phyloP scores from a whole-genome alignment of 1,139 yeast genomes.

The Candida tropicalis region DNA sequence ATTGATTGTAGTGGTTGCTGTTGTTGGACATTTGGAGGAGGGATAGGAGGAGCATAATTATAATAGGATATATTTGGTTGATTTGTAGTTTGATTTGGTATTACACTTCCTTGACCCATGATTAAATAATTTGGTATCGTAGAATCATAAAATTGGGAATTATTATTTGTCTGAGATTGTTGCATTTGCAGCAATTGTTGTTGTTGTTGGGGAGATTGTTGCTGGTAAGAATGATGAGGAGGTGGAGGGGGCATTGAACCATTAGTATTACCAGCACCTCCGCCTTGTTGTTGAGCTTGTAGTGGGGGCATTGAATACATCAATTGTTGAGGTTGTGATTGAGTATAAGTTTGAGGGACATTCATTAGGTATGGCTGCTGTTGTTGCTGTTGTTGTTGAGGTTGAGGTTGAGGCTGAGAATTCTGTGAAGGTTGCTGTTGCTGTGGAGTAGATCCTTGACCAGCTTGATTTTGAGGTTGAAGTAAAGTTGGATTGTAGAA shows the following conservation, averaged over 20 bases:
- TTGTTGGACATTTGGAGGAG: conserved; percentile 9
- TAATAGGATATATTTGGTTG: conserved; percentile 9
- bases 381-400: conserved; percentile 8
- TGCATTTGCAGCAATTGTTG: conserved; percentile 9
- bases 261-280: no score
- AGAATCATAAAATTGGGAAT: conserved; percentile 17
- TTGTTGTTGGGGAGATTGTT: conserved; percentile 8
- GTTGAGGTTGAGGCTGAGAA: conserved; percentile 3
- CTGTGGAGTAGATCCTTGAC: conserved; percentile 4
- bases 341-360: conserved; percentile 6
- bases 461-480: conserved; percentile 8
- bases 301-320: conserved; percentile 18
- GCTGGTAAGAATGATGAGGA: conserved; percentile 11
- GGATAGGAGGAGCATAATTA: conserved; percentile 4
- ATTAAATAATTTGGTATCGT: conserved; percentile 23
- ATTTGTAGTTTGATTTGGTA: conserved; percentile 14
- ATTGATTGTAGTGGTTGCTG: conserved; percentile 10
- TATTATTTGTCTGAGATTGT: conserved; percentile 8
- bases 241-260: no score
- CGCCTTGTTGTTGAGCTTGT: conserved; percentile 21
- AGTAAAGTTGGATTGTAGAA: conserved; percentile 3
- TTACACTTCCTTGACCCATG: conserved; percentile 18
- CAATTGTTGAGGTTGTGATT: conserved; percentile 16
- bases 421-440: conserved; percentile 7
- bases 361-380: conserved; percentile 7